Evolutionary conservation across 176 grass and related monocot genomes (phyloP), one percentile per base, ranked within the genome.

Genomic region (Echinochloa phyllopogon): DNA sequence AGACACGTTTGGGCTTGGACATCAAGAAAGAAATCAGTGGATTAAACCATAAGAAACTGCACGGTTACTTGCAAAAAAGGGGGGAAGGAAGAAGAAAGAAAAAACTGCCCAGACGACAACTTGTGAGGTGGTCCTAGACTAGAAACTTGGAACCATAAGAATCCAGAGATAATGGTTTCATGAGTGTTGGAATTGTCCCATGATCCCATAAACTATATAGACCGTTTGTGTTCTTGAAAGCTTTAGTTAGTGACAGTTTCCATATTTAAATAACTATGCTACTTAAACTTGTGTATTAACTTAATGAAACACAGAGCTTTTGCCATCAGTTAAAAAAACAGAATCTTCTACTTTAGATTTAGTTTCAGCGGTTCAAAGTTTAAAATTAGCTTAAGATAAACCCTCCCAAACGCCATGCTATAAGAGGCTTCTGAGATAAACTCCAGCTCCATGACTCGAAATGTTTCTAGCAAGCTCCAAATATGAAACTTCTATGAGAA

Each of bases 21-120:
- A 52, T 75, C 81, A 89, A 75, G 78, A 78, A 86, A 85, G 65
- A 59, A 72, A 70, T 59, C 10, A 83, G 58, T 65, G 18, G 45
- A 72, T 73, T 53, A 93, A 60, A 51, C 61, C 80, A 29, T 72
- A 78, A 82, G 63, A 77, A 83, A 83, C 37, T 75, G 24, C 2
- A 18, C 15, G 66, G 12, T 52, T 36, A 8, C 23, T 33, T 10
- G 21, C 9, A 11, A 3, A 60, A 25, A 25, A 4, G 25, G 37
- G 18, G 13, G 0, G 0, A 51, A 20, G 25, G 3, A 47, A 9
- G 27, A 50, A 72, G 24, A 0, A 74, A 74, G 15, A 74, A 72
- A 51, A 78, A 86, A 74, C 43, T 69, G 24, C 10, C 42, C 14
- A 66, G 16, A 75, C 0, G 36, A 9, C 60, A 65, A 73, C 69